Evolutionary conservation across 2,329 filamentous ascomycete genomes (phyloP).

Genomic region (Alternaria panax): DNA sequence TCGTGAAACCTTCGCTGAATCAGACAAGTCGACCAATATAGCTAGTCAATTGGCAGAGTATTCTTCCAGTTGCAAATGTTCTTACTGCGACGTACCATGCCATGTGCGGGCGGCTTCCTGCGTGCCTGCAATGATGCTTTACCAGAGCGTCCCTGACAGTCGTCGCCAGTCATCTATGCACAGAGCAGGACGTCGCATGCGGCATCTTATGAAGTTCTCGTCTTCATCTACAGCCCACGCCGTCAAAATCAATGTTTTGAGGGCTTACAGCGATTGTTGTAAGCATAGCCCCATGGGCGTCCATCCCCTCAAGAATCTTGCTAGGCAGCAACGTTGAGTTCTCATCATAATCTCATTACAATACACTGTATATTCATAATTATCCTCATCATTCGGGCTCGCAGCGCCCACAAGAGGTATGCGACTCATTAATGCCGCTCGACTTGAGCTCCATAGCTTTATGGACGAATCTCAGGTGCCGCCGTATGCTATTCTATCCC

Average conservation of each 20-base stretch:
- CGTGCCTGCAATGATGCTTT: neutral
- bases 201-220: neutral
- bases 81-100: neutral
- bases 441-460: conserved; percentile 14
- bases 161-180: neutral
- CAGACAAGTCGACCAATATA: neutral
- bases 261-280: neutral
- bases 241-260: neutral
- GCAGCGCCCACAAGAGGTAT: neutral
- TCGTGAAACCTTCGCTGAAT: conserved; percentile 16
- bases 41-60: neutral
- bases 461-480: conserved; percentile 12
- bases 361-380: neutral
- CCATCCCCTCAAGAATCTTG: neutral
- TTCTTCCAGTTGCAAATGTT: neutral
- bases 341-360: neutral
- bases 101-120: neutral
- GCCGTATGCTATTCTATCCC: conserved; percentile 28
- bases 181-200: neutral
- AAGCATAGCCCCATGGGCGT: neutral
- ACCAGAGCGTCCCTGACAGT: neutral
- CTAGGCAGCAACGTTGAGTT: neutral
- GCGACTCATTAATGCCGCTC: conserved; percentile 20
- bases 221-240: neutral
- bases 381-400: neutral